Evolutionary conservation across 2,329 filamentous ascomycete genomes (phyloP).

Genomic region (Trichoderma citrinoviride): DNA sequence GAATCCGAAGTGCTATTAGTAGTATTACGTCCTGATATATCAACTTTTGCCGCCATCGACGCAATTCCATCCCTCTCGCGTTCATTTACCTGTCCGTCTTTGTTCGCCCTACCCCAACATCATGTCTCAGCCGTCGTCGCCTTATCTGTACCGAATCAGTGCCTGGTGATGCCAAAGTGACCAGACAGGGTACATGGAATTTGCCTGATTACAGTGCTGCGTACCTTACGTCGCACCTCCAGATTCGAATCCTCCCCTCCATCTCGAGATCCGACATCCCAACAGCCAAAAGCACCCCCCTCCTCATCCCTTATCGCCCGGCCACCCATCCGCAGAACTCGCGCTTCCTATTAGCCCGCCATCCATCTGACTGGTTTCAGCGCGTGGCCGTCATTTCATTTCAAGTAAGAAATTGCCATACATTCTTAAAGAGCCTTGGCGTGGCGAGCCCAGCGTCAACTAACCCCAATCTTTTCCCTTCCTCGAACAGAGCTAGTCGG

Average conservation of each 20-base stretch:
- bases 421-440: neutral
- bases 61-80: no score
- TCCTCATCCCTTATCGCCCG: conserved; percentile 17
- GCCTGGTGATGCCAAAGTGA: neutral
- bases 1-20: no score
- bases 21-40: no score
- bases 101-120: no score
- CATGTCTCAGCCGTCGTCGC: neutral
- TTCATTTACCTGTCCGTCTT: no score
- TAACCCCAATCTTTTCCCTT: neutral
- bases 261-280: neutral
- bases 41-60: no score
- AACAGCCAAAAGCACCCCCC: neutral
- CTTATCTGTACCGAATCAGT: no score
- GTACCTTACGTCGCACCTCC: neutral
- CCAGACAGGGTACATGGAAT: neutral
- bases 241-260: conserved; percentile 14
- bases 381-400: neutral
- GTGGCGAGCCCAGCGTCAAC: conserved; percentile 12
- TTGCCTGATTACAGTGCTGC: neutral
- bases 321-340: neutral
- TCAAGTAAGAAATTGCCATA: neutral
- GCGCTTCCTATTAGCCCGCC: neutral
- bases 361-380: conserved; percentile 12
- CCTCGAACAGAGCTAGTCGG: neutral